Base-by-base conservation (phyloP, 2,329 filamentous ascomycete genomes). In the Endothia cerciana region DNA sequence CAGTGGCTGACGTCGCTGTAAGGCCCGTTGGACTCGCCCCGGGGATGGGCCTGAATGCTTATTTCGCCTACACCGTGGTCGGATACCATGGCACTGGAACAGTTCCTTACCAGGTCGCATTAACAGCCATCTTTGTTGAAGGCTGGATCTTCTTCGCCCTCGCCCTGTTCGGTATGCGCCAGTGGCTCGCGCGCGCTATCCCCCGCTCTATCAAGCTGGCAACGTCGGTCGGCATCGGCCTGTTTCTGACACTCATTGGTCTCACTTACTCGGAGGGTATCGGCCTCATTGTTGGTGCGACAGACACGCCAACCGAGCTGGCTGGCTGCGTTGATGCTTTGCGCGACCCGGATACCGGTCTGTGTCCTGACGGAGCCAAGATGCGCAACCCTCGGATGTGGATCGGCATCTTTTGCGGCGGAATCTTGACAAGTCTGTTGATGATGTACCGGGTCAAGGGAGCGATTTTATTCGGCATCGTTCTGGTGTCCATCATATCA, bases 401-500 rank as follows among this genome's bases (percentile, higher is more conserved):
- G 93, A 84, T 96, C 61, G 93, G 92, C 45, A 93, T 96, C 72
- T 95, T 96, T 81, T 91, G 90, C 71, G 92, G 92, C 53, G 92
- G 92, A 67, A 84, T 96, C 69, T 79, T 96, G 59, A 96, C 92
- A 0, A 89, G 89, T 40, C 80, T 95, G 70, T 80, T 96, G 63
- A 91, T 94, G 89, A 86, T 94, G 81, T 96, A 93, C 77, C 89
- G 92, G 25, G 87, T 96, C 77, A 94, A 94, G 79, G 92, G 92
- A 65, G 93, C 93, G 65, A 91, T 97, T 72, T 93, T 96, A 72
- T 85, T 87, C 43, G 93, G 93, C 45, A 95, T 96, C 69, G 76
- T 94, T 33, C 85, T 96, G 33, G 92, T 96, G 65, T 93, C 90
- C 69, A 90, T 96, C 77, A 93, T 95, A 76, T 96, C 92, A 10